Base-by-base conservation (phyloP, 495 filamentous ascomycete species). In the Cryomyces minteri region DNA sequence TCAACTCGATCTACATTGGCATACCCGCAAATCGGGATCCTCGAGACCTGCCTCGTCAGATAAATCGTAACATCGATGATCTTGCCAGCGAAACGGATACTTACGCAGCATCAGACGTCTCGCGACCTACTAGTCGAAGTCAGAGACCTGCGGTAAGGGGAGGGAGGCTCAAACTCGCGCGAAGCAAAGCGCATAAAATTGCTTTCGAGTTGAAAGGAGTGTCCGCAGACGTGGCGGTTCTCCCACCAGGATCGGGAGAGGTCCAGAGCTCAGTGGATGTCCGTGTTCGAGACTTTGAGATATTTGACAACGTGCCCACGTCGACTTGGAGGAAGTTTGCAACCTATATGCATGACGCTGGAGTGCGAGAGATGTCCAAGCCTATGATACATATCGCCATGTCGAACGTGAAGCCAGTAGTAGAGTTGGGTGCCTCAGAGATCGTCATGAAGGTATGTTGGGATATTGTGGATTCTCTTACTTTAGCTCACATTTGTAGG, bases 261-360 rank as follows among this genome's bases (percentile, higher is more conserved):
- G 88, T 82, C 2, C 74, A 90, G 55, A 92, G 75, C 52, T 88
- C 86, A 7, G 58, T 95, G 38, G 86, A 94, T 62, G 65, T 96
- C 11, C 73, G 82, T 2, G 70, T 96, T 9, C 67, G 71, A 33
- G 82, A 96, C 44, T 62, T 95, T 7, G 87, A 94, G 47, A 78
- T 99, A 28, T 92, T 90, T 50, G 92, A 99, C 60, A 84, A 94
- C 57, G 73, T 96, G 0, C 82, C 87, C 2, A 90, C 86, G 0
- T 96, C 90, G 6, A 96, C 88, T 1, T 99, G 92, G 92, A 90
- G 84, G 62, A 96, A 94, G 55, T 96, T 99, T 58, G 81, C 83
- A 34, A 95, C 85, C 0, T 94, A 92, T 55, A 85, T 93, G 68
- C 74, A 78, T 39, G 86, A 94, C 59, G 80, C 76, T 5, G 85